Base-by-base conservation (phyloP, 73 alveolate species). In the Stentor roeselii region DNA sequence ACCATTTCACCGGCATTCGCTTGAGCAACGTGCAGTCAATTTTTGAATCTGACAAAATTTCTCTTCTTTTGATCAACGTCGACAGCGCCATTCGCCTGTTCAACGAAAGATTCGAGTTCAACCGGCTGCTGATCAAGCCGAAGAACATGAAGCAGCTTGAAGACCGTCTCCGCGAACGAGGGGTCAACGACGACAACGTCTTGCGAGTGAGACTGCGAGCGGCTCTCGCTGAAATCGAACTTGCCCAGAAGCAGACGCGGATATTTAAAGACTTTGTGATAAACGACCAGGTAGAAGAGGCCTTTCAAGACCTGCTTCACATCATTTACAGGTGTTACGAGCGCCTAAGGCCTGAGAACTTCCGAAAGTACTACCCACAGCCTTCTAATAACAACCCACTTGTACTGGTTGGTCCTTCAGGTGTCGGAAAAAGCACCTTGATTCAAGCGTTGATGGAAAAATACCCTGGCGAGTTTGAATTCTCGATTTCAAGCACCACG, bases 361-460 rank as follows among this genome's bases (percentile, higher is more conserved):
- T 90, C 86, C 93, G 89, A 78, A 94, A 94, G 59, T 89, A 91
- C 86, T 89, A 92, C 87, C 95, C 97, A 31, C 82, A 90, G 50
- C 98, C 98, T n/a, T 86, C 84, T 85, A 93, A 93, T 75, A 87
- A 91, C 89, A 93, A 93, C 88, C 84, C 93, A 11, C 74, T 93
- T 39, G 98, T 94, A 59, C 75, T 95, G 39, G 88, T 88, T 35
- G 99, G 99, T 38, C 99, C 99, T 34, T 93, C 98, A 3, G 99
- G 99, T 15, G 99, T 93, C 0, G 99, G 99, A 75, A 95, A 95
- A 85, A 90, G 93, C 39, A 94, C 98, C 15, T 74, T 93, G 31
- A 90, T 93, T 82, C 78, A 91, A 78, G 77, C 60, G 60, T 61
- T 95, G 30, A 86, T 87, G 85, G 93, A 87, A 14, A 80, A 89